Conservation (phyloP, 2,329 filamentous ascomycete species). For the Ceratocystis destructans region DNA sequence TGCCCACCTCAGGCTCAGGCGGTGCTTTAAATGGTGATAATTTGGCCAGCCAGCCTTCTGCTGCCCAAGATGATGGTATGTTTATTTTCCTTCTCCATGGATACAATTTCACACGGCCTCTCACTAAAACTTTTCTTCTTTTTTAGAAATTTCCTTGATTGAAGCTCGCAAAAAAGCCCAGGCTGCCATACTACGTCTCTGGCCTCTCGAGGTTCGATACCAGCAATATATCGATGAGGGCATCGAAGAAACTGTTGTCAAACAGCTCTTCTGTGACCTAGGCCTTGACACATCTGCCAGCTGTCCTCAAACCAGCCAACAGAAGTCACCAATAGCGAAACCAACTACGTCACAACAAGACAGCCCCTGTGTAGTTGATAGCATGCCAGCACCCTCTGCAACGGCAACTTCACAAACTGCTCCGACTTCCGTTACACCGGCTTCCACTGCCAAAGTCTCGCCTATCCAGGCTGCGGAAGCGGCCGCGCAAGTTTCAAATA, state of each 20-base stretch:
- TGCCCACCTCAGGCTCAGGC: slow-evolving; percentile 2
- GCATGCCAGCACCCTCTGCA: neutral
- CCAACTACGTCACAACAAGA: neutral
- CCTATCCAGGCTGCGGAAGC: neutral
- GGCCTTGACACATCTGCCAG: slow-evolving; percentile 38
- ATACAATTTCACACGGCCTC: neutral
- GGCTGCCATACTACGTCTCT: slow-evolving; percentile 51
- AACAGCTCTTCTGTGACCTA: slow-evolving; percentile 52
- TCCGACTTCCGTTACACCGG: neutral
- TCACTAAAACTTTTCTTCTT: neutral
- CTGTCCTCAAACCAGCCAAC: neutral
- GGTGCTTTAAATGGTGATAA: slow-evolving; percentile 5
- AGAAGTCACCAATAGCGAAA: slow-evolving; percentile 20
- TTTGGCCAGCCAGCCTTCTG: neutral
- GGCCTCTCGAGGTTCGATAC: slow-evolving; percentile 55
- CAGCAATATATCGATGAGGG: slow-evolving; percentile 61
- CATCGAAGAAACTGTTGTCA: slow-evolving; percentile 49
- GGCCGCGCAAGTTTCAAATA: neutral
- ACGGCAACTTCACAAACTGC: neutral
- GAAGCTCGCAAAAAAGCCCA: slow-evolving; percentile 46
- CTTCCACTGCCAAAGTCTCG: neutral
- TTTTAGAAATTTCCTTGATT: slow-evolving; percentile 16
- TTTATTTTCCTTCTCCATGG: neutral
- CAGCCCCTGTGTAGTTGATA: neutral
- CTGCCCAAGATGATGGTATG: slow-evolving; percentile 8